phyloP scores from a whole-genome alignment of 768 basidiomycete genomes.

The Lactifluus subvellereus region DNA sequence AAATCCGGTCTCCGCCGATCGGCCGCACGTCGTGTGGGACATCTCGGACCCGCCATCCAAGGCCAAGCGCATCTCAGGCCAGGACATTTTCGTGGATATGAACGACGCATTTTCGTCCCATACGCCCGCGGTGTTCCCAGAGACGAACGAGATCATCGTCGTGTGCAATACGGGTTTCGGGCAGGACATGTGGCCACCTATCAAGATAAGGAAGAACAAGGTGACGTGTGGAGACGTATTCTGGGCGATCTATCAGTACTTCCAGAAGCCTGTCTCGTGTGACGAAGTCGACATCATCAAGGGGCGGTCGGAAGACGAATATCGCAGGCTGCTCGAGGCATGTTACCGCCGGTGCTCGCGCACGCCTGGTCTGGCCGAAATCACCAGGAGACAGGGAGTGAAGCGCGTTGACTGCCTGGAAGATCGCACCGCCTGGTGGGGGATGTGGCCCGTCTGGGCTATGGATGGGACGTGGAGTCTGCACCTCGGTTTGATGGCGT shows the following conservation, averaged over 20 bases:
- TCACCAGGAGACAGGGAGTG: slow-evolving; percentile 18
- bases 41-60: slow-evolving; percentile 14
- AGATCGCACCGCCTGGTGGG: slow-evolving; percentile 15
- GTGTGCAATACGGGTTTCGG: slow-evolving; percentile 5
- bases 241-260: slow-evolving; percentile 21
- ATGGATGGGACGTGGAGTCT: slow-evolving; percentile 16
- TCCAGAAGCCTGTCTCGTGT: slow-evolving; percentile 13
- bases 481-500: slow-evolving; percentile 11
- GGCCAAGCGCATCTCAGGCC: slow-evolving; percentile 17
- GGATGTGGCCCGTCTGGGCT: slow-evolving; percentile 11
- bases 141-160: slow-evolving; percentile 11
- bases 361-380: slow-evolving; percentile 14
- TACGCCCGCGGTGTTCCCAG: slow-evolving; percentile 15
- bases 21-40: slow-evolving; percentile 20
- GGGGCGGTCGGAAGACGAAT: slow-evolving; percentile 1
- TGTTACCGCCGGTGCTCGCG: slow-evolving; percentile 16
- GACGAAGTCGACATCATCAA: slow-evolving; percentile 10
- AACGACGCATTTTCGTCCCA: slow-evolving; percentile 11
- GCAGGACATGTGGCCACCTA: slow-evolving; percentile 16
- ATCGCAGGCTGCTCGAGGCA: slow-evolving; percentile 3
- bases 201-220: slow-evolving; percentile 9
- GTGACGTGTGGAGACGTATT: slow-evolving; percentile 20
- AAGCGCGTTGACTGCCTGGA: slow-evolving; percentile 21
- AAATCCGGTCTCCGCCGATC: slow-evolving; percentile 10
- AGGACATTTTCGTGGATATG: slow-evolving; percentile 19